Evolutionary conservation across 176 grass and related monocot genomes (phyloP).

Genomic region (Rhynchospora pubera): DNA sequence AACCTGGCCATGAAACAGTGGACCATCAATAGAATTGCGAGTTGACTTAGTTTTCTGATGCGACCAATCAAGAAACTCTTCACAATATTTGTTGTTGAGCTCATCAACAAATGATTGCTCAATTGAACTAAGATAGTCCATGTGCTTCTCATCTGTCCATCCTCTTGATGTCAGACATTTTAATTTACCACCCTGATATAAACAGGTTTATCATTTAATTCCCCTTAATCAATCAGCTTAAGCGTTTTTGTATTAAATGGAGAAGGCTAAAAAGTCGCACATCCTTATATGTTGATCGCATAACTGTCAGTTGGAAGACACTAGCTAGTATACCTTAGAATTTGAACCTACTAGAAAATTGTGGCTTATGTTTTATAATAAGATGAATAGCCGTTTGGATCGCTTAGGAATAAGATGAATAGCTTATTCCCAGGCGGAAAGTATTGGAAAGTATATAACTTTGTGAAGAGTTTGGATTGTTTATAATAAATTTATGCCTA

Average conservation of each 20-base stretch:
- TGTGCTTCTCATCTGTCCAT: slow-evolving; percentile 63
- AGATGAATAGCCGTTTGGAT: no score
- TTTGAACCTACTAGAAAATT: background rate
- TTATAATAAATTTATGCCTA: no score
- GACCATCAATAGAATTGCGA: background rate
- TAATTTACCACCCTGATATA: slow-evolving; percentile 33
- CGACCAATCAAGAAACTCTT: slow-evolving; percentile 13
- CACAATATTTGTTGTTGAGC: slow-evolving; percentile 23
- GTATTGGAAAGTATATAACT: no score
- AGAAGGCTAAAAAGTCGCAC: background rate
- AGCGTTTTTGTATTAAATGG: background rate
- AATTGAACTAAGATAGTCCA: slow-evolving; percentile 53
- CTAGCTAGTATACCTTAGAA: background rate
- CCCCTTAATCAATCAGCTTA: background rate
- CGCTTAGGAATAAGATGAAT: no score
- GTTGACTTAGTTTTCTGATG: background rate
- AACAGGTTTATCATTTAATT: background rate
- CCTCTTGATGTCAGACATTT: slow-evolving; percentile 28
- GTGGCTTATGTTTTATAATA: background rate
- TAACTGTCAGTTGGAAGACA: background rate
- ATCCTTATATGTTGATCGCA: background rate
- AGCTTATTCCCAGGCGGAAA: no score
- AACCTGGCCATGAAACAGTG: slow-evolving; percentile 12
- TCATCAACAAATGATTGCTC: slow-evolving; percentile 50
- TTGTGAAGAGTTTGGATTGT: no score